Evolutionary conservation across 139 green algal species (phyloP), one percentile per base, ranked within the genome.

Genomic region (Zygnema circumcarinatum): DNA sequence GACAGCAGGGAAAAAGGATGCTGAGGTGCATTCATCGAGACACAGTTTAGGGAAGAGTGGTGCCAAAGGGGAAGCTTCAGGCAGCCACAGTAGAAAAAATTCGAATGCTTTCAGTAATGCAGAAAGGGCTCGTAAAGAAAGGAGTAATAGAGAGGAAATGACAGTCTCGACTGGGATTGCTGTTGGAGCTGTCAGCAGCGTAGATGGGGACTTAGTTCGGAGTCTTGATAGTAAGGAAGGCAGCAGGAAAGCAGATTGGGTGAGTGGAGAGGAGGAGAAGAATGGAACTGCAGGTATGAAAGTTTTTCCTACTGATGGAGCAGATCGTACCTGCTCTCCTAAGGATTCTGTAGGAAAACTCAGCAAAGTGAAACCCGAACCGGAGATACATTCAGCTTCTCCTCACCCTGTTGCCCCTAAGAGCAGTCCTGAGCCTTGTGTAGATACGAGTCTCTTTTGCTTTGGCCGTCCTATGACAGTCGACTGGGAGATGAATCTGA

Each of bases 391-490:
- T 62, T 25, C 47, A 62, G 16, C 7, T 62, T 25, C 7, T 16
- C 47, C 47, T 62, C 47, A 62, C 7, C 47, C 7, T 62, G 16
- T 16, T 25, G 16, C 7, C 16, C 7, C 7, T 62, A 16, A 25
- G 16, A 62, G 47, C 16, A 25, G 7, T 62, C 47, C 47, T 62
- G 7, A 62, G 47, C 7, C 7, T n/a, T 22, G 11, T 16, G 16
- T 3, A 22, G 56, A 68, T 42, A 81, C 62, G 29, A 83, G 54
- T 41, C 22, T 62, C 0, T 42, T 38, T 29, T 89, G 84, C 52
- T 89, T 89, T 54, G 84, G 84, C 16, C 75, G 84, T 1, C 84
- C 76, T 1, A 36, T 89, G 31, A 89, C 83, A 0, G 47, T 88
- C 21, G 79, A 88, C 40, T 89, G 35, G 32, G 42, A 87, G 32